Evolutionary conservation across 2,329 filamentous ascomycete genomes (phyloP), one percentile per base, ranked within the genome.

Genomic region (Neobulgaria alba): DNA sequence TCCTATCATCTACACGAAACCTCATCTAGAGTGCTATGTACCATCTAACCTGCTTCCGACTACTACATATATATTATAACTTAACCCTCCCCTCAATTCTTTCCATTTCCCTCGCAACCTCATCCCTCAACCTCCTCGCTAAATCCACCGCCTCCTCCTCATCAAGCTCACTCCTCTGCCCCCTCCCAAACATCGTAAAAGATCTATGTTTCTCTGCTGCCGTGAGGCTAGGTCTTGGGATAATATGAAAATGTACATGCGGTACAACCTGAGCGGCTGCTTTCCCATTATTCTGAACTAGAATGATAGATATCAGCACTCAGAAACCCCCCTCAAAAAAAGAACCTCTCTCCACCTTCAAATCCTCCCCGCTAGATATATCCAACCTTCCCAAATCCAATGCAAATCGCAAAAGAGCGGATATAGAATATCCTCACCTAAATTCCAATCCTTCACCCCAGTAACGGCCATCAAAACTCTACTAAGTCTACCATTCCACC

Each of bases 161-260:
- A 53, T 89, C 84, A 41, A 90, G 57, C 46, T 90, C 85, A 49
- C 81, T 77, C 41, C 85, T 67, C 57, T 73, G 69, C 0, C 85
- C 85, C 10, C 80, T 64, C 1, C 85, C 85, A 66, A 90, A 90
- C 84, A 89, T 89, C 34, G 81, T 86, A 65, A 87, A 89, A 58
- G 60, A 5, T 67, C 71, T 49, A 67, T 72, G 34, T 66, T 73
- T 50, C 67, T 68, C 43, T 73, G 74, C 64, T 15, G 62, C 64
- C 42, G 66, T 65, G 26, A 68, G 61, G 40, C 83, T 77, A 0
- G 89, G 88, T 29, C 90, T 68, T 0, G 90, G 90, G 23, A 98
- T 93, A 38, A 96, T 74, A 55, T 98, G 92, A 61, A 93, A 96
- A 62, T 98, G 90, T 36, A 93, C 82, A 62, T 96, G 90, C 16